Evolutionary conservation across 495 filamentous ascomycete species (phyloP).

Genomic region (Pseudoneurospora amorphoporcata): DNA sequence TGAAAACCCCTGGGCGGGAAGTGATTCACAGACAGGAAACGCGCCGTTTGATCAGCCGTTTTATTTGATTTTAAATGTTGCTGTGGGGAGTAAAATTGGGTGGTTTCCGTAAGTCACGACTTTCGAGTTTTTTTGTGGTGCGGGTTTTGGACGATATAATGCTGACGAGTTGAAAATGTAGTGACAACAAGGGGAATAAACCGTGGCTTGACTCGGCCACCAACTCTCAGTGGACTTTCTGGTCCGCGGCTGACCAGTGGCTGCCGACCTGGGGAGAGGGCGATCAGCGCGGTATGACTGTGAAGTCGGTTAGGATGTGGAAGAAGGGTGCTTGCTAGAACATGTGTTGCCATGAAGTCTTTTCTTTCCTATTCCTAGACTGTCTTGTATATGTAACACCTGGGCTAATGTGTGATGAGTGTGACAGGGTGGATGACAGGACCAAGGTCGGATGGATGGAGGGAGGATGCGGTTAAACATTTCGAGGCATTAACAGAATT

Average conservation of each 20-base stretch:
- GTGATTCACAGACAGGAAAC: slow-evolving; percentile 16
- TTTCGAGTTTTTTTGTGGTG: not conserved
- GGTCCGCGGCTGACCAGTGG: slow-evolving; percentile 47
- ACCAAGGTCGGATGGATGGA: not conserved
- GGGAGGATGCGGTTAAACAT: not conserved
- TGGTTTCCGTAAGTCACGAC: slow-evolving; percentile 39
- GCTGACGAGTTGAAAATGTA: not conserved
- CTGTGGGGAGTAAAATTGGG: slow-evolving; percentile 53
- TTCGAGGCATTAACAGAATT: not conserved
- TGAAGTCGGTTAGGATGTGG: slow-evolving; percentile 48
- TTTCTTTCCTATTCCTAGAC: not conserved
- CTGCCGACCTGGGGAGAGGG: slow-evolving; percentile 47
- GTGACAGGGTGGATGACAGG: not conserved
- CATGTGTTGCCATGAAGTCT: not conserved
- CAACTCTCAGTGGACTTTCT: slow-evolving; percentile 47
- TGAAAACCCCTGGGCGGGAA: slow-evolving; percentile 25
- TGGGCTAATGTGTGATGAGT: not conserved
- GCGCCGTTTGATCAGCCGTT: slow-evolving; percentile 60
- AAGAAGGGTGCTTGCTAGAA: slow-evolving; percentile 2
- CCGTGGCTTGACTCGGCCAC: slow-evolving; percentile 52
- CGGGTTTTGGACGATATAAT: no score
- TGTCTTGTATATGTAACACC: not conserved
- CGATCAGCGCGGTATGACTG: slow-evolving; percentile 41
- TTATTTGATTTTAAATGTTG: slow-evolving; percentile 58
- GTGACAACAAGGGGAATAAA: slow-evolving; percentile 46